These are phyloP conservation scores for Gardenia jasminoides DNA, from an alignment of 257 asterid genomes.

Conservation along the genomic window DNA sequence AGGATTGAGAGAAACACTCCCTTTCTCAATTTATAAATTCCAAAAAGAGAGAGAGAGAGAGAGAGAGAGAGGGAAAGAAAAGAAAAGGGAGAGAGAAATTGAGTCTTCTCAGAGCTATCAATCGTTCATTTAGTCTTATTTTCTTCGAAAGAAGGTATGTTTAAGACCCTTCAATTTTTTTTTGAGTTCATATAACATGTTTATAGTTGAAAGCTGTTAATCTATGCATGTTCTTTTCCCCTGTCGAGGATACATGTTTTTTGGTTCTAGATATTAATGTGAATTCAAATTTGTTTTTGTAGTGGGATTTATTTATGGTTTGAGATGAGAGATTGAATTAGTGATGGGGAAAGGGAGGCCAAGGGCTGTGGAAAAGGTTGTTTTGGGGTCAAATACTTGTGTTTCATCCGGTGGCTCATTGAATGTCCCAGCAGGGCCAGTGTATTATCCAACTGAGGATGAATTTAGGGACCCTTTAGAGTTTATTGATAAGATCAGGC, in stretches of 20 bases:
- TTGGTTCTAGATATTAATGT: neutral
- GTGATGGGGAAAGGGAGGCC: conserved; percentile 88
- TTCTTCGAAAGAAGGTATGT: conserved; percentile 7
- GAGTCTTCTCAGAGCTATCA: neutral
- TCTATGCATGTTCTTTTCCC: neutral
- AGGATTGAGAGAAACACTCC: conserved; percentile 15
- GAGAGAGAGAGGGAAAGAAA: too few species aligned
- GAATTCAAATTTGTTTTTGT: conserved; percentile 1
- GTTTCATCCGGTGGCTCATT: conserved; percentile 45
- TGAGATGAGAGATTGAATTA: conserved; percentile 18
- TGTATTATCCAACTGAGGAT: conserved; percentile 77
- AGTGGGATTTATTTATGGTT: neutral
- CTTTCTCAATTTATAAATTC: conserved; percentile 11
- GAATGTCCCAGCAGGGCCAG: conserved; percentile 84
- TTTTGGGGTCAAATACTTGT: conserved; percentile 48
- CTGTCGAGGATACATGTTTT: neutral
- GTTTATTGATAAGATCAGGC: conserved; percentile 86
- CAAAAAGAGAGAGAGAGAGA: neutral
- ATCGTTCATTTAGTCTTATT: neutral
- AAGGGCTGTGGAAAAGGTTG: conserved; percentile 77
- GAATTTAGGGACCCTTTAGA: conserved; percentile 91
- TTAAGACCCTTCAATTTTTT: neutral
- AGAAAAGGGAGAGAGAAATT: neutral
- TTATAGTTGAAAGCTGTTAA: neutral
- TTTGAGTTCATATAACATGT: neutral